Conservation (phyloP, 495 filamentous ascomycete species). For the Penicillium arizonense region DNA sequence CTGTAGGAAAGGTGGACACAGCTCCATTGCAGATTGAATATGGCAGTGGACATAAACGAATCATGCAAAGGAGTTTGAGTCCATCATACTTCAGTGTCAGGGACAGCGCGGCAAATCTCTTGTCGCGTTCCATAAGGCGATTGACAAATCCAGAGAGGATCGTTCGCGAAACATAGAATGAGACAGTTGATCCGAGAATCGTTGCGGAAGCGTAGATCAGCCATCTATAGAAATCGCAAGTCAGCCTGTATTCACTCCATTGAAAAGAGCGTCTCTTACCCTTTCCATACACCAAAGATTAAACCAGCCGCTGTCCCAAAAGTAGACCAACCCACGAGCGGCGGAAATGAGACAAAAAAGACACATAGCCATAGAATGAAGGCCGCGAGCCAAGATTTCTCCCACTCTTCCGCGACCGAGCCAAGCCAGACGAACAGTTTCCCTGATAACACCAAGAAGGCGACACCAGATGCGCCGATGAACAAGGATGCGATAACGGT, state of each 20-base stretch:
- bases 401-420: slow-evolving; percentile 72
- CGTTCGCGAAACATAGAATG: slow-evolving; percentile 77
- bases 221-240: slow-evolving; percentile 53
- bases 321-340: slow-evolving; percentile 85
- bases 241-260: background rate
- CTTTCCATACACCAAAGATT: slow-evolving; percentile 88
- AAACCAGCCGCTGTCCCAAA: slow-evolving; percentile 86
- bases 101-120: slow-evolving; percentile 68
- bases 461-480: slow-evolving; percentile 51
- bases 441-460: slow-evolving; percentile 74
- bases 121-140: slow-evolving; percentile 75
- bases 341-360: slow-evolving; percentile 81
- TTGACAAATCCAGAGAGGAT: slow-evolving; percentile 76
- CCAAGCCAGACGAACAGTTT: slow-evolving; percentile 69
- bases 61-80: slow-evolving; percentile 85
- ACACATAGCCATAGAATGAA: slow-evolving; percentile 75
- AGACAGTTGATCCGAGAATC: slow-evolving; percentile 69
- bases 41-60: slow-evolving; percentile 89
- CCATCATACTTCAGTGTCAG: slow-evolving; percentile 78
- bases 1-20: slow-evolving; percentile 87
- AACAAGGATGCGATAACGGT: slow-evolving; percentile 49
- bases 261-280: slow-evolving; percentile 43
- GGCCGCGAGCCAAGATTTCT: slow-evolving; percentile 66
- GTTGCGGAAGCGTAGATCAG: slow-evolving; percentile 78
- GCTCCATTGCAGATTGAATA: slow-evolving; percentile 94